phyloP scores from a whole-genome alignment of 495 filamentous ascomycete species.

The Acidiella bohemica region DNA sequence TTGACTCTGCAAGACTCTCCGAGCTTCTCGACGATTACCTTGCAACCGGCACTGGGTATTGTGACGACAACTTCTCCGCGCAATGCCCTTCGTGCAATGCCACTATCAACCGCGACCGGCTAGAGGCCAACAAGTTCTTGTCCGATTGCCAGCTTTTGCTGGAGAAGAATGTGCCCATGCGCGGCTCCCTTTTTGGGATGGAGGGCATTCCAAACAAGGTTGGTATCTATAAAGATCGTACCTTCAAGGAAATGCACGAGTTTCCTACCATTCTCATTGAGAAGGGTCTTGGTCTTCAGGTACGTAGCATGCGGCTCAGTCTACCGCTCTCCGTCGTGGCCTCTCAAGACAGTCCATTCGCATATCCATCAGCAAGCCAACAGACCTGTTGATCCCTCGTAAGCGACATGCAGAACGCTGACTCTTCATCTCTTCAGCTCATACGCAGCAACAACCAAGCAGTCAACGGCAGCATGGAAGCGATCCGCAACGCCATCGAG shows the following conservation, averaged over 20 bases:
- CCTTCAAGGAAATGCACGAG: not conserved
- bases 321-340: too few relatives aligned
- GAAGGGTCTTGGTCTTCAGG: conserved; percentile 6
- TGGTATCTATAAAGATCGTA: not conserved
- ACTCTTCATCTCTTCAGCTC: too few relatives aligned
- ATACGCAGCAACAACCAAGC: too few relatives aligned
- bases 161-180: conserved; percentile 38
- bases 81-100: conserved; percentile 21
- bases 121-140: conserved; percentile 44
- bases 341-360: too few relatives aligned
- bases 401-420: too few relatives aligned
- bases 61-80: conserved; percentile 43
- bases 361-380: too few relatives aligned
- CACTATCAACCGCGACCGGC: conserved; percentile 33
- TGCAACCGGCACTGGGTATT: conserved; percentile 38
- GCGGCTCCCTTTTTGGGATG: conserved; percentile 41
- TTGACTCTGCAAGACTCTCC: not conserved
- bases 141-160: conserved; percentile 38
- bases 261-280: conserved; percentile 3
- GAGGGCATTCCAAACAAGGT: conserved; percentile 11
- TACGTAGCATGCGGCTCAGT: too few relatives aligned
- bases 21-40: conserved; percentile 1
- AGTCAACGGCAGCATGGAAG: conserved; percentile 3
- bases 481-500: conserved; percentile 10
- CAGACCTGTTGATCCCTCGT: too few relatives aligned